Conservation (phyloP, 129 eudicot species). For the Smallanthus sonchifolius region DNA sequence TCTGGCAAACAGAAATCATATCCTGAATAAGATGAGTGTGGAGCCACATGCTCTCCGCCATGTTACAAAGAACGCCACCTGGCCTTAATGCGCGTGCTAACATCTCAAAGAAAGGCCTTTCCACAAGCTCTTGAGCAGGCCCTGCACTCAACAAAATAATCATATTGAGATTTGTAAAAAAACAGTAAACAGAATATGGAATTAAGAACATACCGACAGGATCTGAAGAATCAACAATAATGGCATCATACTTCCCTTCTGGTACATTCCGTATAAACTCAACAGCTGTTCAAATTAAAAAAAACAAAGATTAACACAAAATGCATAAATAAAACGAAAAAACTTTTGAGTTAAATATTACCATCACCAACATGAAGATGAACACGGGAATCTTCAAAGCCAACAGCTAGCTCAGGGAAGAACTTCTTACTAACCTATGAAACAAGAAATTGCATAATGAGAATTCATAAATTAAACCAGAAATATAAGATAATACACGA, state of each 20-base stretch:
- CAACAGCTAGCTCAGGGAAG: conserved; percentile 86
- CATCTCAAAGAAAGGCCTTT: conserved; percentile 82
- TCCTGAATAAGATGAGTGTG: conserved; percentile 96
- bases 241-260: conserved; percentile 84
- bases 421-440: conserved; percentile 79
- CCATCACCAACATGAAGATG: conserved; percentile 94
- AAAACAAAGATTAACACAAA: background rate
- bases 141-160: conserved; percentile 34
- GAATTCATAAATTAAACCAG: background rate
- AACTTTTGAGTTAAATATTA: conserved; percentile 23
- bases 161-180: background rate
- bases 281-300: conserved; percentile 48
- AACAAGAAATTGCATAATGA: conserved; percentile 18
- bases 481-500: background rate
- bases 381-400: conserved; percentile 97
- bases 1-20: conserved; percentile 69
- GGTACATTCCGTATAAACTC: conserved; percentile 65
- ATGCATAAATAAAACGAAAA: background rate
- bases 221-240: conserved; percentile 92
- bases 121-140: conserved; percentile 94
- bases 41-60: conserved; percentile 99
- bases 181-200: background rate
- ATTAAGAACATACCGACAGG: conserved; percentile 74
- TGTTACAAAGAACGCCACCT: conserved; percentile 96
- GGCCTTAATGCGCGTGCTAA: conserved; percentile 90